These are phyloP conservation scores for Helicosporidium sp. DNA, from an alignment of 139 green algal species.

Conservation along the genomic window DNA sequence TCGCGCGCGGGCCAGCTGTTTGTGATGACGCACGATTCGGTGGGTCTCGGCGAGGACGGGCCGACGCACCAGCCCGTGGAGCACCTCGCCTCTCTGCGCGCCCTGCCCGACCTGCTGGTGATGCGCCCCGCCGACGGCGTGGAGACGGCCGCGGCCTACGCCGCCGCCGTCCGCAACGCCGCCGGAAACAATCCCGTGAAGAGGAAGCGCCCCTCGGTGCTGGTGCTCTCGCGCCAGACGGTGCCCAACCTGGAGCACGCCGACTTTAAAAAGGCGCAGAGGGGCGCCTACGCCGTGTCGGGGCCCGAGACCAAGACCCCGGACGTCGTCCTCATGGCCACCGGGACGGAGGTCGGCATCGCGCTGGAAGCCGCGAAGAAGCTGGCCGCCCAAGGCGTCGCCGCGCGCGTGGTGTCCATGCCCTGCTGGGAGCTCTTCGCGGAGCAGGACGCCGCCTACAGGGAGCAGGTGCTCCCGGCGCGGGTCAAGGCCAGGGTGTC, in stretches of 20 bases:
- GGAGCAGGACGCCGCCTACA: constrained; percentile 63
- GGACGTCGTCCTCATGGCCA: constrained; percentile 79
- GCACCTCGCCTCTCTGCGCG: constrained; percentile 91
- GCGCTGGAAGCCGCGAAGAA: constrained; percentile 59
- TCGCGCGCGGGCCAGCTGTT: constrained; percentile 64
- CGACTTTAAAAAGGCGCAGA: constrained; percentile 49
- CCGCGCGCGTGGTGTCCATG: constrained; percentile 79
- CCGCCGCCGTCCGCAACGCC: constrained; percentile 47
- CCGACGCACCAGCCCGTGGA: constrained; percentile 97
- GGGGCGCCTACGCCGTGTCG: constrained; percentile 81
- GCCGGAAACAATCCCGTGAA: constrained; percentile 21
- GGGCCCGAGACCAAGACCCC: constrained; percentile 29
- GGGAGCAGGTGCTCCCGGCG: constrained; percentile 54
- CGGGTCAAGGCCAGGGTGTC: constrained; percentile 55
- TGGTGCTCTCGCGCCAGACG: constrained; percentile 88
- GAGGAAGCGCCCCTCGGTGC: constrained; percentile 53
- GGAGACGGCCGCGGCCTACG: constrained; percentile 87
- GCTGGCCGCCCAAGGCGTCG: constrained; percentile 66
- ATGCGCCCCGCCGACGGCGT: constrained; percentile 82
- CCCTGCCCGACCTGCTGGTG: constrained; percentile 96
- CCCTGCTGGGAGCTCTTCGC: constrained; percentile 92
- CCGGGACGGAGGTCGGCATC: constrained; percentile 81
- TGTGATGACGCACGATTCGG: constrained; percentile 99
- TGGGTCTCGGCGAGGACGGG: constrained; percentile 97
- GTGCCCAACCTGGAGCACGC: constrained; percentile 78